Conservation (phyloP, 225 moss, liverwort and hornwort species). For the Takakia lepidozioides region DNA sequence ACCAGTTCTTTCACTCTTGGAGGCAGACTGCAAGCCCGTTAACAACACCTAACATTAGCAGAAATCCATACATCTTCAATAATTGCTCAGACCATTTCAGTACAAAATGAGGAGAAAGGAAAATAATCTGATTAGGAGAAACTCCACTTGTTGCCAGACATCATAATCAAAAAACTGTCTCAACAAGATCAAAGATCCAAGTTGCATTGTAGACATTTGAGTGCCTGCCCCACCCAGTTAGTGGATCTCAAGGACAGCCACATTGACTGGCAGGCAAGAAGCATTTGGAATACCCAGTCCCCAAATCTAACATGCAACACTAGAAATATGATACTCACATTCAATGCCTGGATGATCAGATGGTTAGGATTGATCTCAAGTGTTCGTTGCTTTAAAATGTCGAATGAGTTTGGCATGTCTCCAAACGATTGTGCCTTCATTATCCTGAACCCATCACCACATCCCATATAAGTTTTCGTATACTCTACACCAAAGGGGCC, state of each 20-base stretch:
- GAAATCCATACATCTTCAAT: constrained; percentile 1
- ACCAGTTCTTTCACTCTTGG: constrained; percentile 53
- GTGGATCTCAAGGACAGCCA: neutral
- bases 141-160: neutral
- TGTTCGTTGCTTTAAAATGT: constrained; percentile 57
- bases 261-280: constrained; percentile 5
- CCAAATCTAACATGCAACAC: neutral
- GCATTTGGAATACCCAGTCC: neutral
- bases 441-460: constrained; percentile 33
- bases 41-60: too few relatives aligned
- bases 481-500: neutral
- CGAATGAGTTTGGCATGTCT: constrained; percentile 55
- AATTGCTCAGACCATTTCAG: neutral
- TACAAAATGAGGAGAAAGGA: neutral
- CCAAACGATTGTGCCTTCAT: constrained; percentile 92
- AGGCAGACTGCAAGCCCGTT: constrained; percentile 52
- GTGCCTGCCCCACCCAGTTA: too few relatives aligned
- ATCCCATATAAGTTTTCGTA: neutral
- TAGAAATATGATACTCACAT: constrained; percentile 30
- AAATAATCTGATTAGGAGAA: neutral
- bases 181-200: neutral
- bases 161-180: neutral
- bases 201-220: neutral
- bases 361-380: constrained; percentile 95
- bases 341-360: constrained; percentile 86